phyloP scores from a whole-genome alignment of 2,329 filamentous ascomycete genomes.

The Ophiosphaerella herpotricha region DNA sequence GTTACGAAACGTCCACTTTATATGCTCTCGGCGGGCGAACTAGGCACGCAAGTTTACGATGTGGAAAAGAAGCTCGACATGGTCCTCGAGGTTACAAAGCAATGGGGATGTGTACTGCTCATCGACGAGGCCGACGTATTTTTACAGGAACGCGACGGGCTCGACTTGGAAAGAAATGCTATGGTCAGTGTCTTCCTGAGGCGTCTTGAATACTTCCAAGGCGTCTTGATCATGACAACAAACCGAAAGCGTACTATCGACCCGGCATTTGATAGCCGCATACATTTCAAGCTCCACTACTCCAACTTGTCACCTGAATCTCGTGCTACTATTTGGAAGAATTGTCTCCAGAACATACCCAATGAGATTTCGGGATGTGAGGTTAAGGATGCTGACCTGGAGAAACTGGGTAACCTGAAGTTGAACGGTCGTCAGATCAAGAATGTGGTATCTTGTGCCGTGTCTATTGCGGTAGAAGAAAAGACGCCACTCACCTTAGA shows the following conservation, averaged over 20 bases:
- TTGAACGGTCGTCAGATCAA: slow-evolving; percentile 51
- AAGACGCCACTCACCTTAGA: slow-evolving; percentile 11
- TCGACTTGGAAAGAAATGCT: slow-evolving; percentile 81
- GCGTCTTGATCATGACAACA: slow-evolving; percentile 84
- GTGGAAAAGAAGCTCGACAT: slow-evolving; percentile 74
- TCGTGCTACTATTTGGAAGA: slow-evolving; percentile 50
- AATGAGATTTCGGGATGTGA: slow-evolving; percentile 12
- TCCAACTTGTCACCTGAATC: slow-evolving; percentile 44
- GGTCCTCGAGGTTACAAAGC: slow-evolving; percentile 5
- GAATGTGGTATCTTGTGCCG: slow-evolving; percentile 36
- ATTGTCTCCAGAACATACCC: slow-evolving; percentile 12
- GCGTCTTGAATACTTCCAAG: slow-evolving; percentile 85
- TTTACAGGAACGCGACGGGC: slow-evolving; percentile 65
- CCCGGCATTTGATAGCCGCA: slow-evolving; percentile 52
- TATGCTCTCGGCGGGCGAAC: slow-evolving; percentile 77
- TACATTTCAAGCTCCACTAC: slow-evolving; percentile 52
- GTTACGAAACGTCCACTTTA: slow-evolving; percentile 52
- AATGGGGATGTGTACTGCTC: slow-evolving; percentile 53
- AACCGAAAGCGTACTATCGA: slow-evolving; percentile 63
- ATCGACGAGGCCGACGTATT: slow-evolving; percentile 71
- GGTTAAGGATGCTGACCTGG: slow-evolving; percentile 36
- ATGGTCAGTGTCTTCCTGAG: slow-evolving; percentile 85
- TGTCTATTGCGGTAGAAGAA: slow-evolving; percentile 11
- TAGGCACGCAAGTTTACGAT: slow-evolving; percentile 57
- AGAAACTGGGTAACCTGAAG: slow-evolving; percentile 31